A percentile compares a stretch with the other conserved stretches of the same genome.
Evolutionary conservation across 495 filamentous ascomycete genomes (phyloP).

Genomic region (Trypethelium eluteriae): DNA sequence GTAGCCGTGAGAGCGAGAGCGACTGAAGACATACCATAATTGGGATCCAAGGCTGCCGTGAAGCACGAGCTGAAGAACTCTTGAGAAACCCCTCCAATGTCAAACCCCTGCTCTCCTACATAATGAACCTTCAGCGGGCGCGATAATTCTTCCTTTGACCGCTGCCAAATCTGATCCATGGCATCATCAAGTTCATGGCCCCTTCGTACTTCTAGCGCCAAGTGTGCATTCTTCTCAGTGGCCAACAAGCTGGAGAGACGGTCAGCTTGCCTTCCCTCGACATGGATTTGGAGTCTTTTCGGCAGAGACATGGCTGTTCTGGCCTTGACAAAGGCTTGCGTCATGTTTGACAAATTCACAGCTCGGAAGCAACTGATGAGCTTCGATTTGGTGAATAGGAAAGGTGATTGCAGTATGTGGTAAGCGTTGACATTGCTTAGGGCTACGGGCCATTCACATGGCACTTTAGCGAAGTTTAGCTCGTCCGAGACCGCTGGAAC

Average conservation of each 20-base stretch:
- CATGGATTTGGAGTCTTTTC: neutral
- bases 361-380: constrained; percentile 80
- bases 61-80: constrained; percentile 87
- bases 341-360: constrained; percentile 82
- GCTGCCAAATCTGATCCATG: constrained; percentile 79
- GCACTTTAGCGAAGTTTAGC: constrained; percentile 68
- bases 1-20: neutral
- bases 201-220: constrained; percentile 69
- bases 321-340: constrained; percentile 61
- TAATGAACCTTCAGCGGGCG: constrained; percentile 82
- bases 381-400: constrained; percentile 64
- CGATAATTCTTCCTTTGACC: constrained; percentile 72
- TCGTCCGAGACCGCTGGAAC: constrained; percentile 69
- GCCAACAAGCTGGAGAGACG: neutral
- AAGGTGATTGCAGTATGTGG: constrained; percentile 75
- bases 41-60: constrained; percentile 64
- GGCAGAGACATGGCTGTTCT: constrained; percentile 45
- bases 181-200: constrained; percentile 66
- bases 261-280: constrained; percentile 1
- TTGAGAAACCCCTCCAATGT: constrained; percentile 89
- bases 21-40: constrained; percentile 52
- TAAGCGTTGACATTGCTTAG: constrained; percentile 51
- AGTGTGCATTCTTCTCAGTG: constrained; percentile 38
- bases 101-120: constrained; percentile 66
- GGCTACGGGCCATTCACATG: constrained; percentile 62